Evolutionary conservation across 768 basidiomycete species (phyloP).

Genomic region (Lenzites betulinus): DNA sequence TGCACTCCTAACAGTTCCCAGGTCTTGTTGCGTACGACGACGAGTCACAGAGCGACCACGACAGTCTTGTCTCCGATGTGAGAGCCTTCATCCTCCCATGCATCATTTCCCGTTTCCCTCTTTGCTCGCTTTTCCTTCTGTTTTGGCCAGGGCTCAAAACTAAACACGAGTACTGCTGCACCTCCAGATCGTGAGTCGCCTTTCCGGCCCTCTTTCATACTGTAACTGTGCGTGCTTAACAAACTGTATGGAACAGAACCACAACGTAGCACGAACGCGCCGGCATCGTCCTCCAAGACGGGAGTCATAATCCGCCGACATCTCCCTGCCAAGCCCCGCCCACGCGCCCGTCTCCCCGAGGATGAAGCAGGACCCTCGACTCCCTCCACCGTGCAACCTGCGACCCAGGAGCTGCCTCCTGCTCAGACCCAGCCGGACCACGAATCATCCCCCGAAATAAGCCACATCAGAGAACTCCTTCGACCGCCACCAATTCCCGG

Average conservation of each 20-base stretch:
- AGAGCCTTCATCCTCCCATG: constrained; percentile 50
- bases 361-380: constrained; percentile 31
- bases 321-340: constrained; percentile 48
- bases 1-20: constrained; percentile 22
- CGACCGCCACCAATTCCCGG: constrained; percentile 66
- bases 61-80: constrained; percentile 48
- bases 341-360: constrained; percentile 52
- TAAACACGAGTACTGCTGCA: constrained; percentile 28
- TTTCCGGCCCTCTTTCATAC: neutral
- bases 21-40: constrained; percentile 67
- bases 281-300: constrained; percentile 34
- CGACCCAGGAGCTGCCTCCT: neutral
- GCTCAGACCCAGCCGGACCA: neutral
- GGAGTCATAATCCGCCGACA: constrained; percentile 64
- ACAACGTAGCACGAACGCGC: neutral
- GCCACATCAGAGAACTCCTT: constrained; percentile 55
- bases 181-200: constrained; percentile 45
- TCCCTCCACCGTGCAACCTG: constrained; percentile 22
- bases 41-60: constrained; percentile 62
- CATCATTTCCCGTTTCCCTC: constrained; percentile 57
- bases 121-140: constrained; percentile 60
- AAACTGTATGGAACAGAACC: neutral
- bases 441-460: constrained; percentile 43
- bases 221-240: neutral
- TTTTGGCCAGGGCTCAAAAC: constrained; percentile 58